A percentile compares a stretch with the other conserved stretches of the same genome.
phyloP scores from a whole-genome alignment of 108 stramenopile genomes.

The Skeletonema costatum region DNA sequence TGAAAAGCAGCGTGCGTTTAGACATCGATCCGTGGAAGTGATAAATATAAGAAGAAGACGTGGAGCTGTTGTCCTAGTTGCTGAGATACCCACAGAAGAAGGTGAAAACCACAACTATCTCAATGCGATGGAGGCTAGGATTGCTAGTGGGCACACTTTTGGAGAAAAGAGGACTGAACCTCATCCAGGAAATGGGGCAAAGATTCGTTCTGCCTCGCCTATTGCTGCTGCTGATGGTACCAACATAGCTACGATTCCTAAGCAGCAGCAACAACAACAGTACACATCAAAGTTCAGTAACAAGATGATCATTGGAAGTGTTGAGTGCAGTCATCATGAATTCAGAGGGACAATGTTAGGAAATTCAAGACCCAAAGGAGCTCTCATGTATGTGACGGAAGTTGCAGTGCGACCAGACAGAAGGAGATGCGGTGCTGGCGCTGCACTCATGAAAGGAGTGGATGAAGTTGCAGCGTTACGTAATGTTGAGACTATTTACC shows the following conservation, averaged over 20 bases:
- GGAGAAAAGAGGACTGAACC: slow-evolving; percentile 1
- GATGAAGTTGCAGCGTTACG: slow-evolving; percentile 71
- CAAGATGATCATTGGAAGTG: slow-evolving; percentile 66
- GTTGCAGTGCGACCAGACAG: slow-evolving; percentile 68
- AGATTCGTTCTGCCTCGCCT: slow-evolving; percentile 4
- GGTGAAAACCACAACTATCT: neutral
- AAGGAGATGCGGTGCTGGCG: slow-evolving; percentile 74
- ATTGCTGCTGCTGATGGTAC: neutral
- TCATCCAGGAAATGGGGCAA: neutral
- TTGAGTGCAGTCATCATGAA: slow-evolving; percentile 86
- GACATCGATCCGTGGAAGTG: slow-evolving; percentile 64
- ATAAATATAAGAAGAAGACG: slow-evolving; percentile 56
- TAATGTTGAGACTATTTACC: slow-evolving; percentile 72
- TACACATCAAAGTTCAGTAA: neutral
- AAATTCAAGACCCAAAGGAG: slow-evolving; percentile 45
- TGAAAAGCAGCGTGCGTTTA: slow-evolving; percentile 59
- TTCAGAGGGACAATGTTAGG: slow-evolving; percentile 74
- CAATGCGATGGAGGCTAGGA: slow-evolving; percentile 28
- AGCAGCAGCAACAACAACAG: slow-evolving; percentile 4
- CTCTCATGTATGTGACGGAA: slow-evolving; percentile 84
- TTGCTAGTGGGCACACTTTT: slow-evolving; percentile 25
- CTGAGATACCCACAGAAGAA: slow-evolving; percentile 31
- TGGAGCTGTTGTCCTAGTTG: slow-evolving; percentile 80
- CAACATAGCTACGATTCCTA: neutral
- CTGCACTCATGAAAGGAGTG: slow-evolving; percentile 52